Evolutionary conservation across 2,329 filamentous ascomycete genomes (phyloP), one percentile per base, ranked within the genome.

Genomic region (Thelonectria olida): DNA sequence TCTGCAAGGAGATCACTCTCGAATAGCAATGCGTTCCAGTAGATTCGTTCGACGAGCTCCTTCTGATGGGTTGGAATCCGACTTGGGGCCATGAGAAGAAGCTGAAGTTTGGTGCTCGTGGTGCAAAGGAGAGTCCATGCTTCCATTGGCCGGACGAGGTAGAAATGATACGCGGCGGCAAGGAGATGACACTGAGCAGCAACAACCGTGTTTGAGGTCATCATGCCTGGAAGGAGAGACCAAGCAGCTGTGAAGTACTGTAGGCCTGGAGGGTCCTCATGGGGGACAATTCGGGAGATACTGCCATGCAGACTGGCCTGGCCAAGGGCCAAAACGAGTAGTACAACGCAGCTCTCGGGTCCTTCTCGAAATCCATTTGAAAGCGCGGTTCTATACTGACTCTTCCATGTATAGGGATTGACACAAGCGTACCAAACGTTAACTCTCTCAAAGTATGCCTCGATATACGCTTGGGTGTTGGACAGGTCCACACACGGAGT

Each of bases 381-480:
- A 7, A 93, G 82, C 0, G 92, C 92, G 5, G 85, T 90, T 25
- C 89, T 87, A 73, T 94, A 94, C 73, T 93, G 90, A 61, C 84
- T 88, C 41, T 86, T 83, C 92, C 92, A 96, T 2, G 88, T 91
- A 74, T 92, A 92, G 1, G 92, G 92, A 73, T 93, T 94, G 31
- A 96, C 91, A 68, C 91, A 93, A 9, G 92, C 92, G 71, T 95
- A 95, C 90, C 92, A 95, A 3, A 93, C 84, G 66, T 95, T 95
- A 61, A 93, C 92, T 41, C 90, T 84, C 59, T 91, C 88, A 71
- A 95, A 96, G 75, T 92, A 95, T 1, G 92, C 89, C 72, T 91
- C 88, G 39, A 92, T 90, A 74, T 93, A 94, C 4, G 88, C 84
- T 47, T 88, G 85, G 2, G 89, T 91, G 73, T 93, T 92, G 44